A percentile compares a stretch with the other conserved stretches of the same genome.
These are phyloP conservation scores for Chrysoporthe puriensis DNA, from an alignment of 2,329 filamentous ascomycete species.

Conservation along the genomic window DNA sequence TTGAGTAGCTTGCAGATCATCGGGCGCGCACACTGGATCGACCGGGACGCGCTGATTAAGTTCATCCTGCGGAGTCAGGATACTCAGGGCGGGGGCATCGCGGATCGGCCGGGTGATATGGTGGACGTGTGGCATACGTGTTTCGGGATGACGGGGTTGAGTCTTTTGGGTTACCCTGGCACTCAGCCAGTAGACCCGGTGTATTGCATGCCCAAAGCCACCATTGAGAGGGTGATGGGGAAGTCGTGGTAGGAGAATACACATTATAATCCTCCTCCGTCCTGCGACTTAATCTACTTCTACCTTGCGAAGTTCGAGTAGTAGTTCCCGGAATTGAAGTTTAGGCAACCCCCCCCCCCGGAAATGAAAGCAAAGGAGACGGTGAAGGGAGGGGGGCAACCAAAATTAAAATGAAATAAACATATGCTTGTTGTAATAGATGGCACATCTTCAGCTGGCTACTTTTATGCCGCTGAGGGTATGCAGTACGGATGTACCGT, in stretches of 20 bases:
- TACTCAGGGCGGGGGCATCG: conserved; percentile 78
- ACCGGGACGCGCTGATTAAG: conserved; percentile 72
- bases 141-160: conserved; percentile 87
- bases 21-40: conserved; percentile 87
- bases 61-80: conserved; percentile 95
- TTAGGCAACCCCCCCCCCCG: too few relatives aligned
- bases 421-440: too few relatives aligned
- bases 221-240: conserved; percentile 62
- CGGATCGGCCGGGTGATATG: conserved; percentile 90
- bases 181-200: conserved; percentile 82
- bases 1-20: conserved; percentile 91
- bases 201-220: conserved; percentile 79
- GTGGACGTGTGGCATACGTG: conserved; percentile 96
- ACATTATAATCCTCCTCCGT: not conserved
- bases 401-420: too few relatives aligned
- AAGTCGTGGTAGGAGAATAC: conserved; percentile 34
- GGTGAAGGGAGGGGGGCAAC: too few relatives aligned
- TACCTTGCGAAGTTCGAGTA: too few relatives aligned
- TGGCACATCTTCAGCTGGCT: too few relatives aligned
- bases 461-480: too few relatives aligned
- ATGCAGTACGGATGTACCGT: too few relatives aligned
- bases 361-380: too few relatives aligned
- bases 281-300: too few relatives aligned
- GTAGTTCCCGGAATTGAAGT: too few relatives aligned
- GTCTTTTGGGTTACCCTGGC: conserved; percentile 77